Percentiles rank a stretch among this genome's conserved stretches.
phyloP scores from a whole-genome alignment of 139 green algal species.

The Astrephomene gubernaculifera region DNA sequence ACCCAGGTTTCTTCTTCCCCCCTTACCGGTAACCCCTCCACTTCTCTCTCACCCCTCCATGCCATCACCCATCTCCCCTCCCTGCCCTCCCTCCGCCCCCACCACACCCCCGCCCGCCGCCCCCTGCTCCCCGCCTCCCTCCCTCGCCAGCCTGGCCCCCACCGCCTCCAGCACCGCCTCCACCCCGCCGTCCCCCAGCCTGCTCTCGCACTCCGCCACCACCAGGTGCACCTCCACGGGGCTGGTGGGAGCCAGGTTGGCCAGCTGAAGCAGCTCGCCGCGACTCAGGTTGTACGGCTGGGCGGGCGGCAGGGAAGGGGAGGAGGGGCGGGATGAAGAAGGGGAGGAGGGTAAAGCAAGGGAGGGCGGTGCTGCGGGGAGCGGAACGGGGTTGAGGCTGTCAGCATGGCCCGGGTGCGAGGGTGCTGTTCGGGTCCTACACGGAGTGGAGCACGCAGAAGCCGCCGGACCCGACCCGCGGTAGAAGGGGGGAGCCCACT shows the following conservation, averaged over 20 bases:
- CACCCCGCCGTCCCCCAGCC: conserved; percentile 62
- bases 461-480: no score
- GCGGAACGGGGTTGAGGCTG: background rate
- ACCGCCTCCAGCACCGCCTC: conserved; percentile 60
- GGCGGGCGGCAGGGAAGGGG: background rate
- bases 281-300: conserved; percentile 52
- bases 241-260: conserved; percentile 64
- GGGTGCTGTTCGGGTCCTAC: no score
- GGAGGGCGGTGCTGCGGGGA: background rate
- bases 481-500: background rate
- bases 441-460: background rate
- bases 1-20: background rate
- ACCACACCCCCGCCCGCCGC: background rate
- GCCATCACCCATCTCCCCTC: background rate
- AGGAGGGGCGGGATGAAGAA: background rate
- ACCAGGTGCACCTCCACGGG: conserved; percentile 70
- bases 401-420: background rate
- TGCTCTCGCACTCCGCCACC: conserved; percentile 59
- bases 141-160: conserved; percentile 23
- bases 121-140: background rate
- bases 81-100: background rate
- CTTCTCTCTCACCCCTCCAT: background rate
- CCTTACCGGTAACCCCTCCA: background rate
- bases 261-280: conserved; percentile 69
- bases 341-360: background rate